phyloP scores from a whole-genome alignment of 257 asterid genomes.

The Coffea eugenioides region DNA sequence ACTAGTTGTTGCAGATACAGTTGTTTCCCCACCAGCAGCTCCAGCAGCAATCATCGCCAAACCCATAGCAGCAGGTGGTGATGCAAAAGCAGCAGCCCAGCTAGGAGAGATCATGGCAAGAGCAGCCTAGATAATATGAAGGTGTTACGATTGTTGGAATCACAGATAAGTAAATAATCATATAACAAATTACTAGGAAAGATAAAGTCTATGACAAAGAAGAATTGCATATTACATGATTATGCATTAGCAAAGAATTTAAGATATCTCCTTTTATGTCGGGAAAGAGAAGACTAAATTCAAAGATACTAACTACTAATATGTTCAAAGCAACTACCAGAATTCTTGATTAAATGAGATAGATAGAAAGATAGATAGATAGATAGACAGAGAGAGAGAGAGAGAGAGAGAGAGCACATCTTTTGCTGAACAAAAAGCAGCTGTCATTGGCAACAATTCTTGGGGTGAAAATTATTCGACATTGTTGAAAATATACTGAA shows the following conservation, averaged over 20 bases:
- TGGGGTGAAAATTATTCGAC: not conserved
- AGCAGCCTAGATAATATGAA: conserved; percentile 65
- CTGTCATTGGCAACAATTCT: not conserved
- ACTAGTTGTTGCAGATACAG: conserved; percentile 56
- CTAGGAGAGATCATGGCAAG: conserved; percentile 93
- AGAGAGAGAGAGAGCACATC: not conserved
- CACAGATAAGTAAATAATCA: conserved; percentile 3
- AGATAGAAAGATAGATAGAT: not conserved
- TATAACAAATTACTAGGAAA: not conserved
- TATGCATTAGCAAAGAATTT: not conserved
- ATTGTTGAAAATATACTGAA: not conserved
- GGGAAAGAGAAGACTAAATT: not conserved
- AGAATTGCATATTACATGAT: not conserved
- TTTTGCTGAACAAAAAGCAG: not conserved
- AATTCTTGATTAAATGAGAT: not conserved
- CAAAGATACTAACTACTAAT: not conserved
- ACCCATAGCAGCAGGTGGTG: conserved; percentile 99
- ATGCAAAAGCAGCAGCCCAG: conserved; percentile 99
- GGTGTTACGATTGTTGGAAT: conserved; percentile 25
- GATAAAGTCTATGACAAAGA: not conserved
- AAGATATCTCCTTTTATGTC: not conserved
- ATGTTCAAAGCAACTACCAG: not conserved
- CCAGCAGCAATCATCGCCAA: conserved; percentile 99
- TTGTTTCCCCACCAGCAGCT: conserved; percentile 89
- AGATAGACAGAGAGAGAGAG: conserved; percentile 4